phyloP scores from a whole-genome alignment of 257 asterid species.

The Solanum lignicaule region DNA sequence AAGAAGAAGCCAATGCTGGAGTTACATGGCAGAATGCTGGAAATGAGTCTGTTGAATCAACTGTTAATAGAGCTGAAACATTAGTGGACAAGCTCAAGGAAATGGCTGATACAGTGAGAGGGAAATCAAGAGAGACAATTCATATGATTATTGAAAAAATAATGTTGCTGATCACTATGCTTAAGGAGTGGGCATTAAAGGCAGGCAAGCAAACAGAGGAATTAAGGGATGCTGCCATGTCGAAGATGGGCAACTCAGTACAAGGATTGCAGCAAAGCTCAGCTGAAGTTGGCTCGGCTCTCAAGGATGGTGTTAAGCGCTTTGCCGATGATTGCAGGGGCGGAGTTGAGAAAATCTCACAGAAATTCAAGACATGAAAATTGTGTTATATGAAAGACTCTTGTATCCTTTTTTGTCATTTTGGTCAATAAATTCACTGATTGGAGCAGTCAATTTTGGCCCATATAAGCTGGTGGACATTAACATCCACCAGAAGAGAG shows the following conservation, averaged over 20 bases:
- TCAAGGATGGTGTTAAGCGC: conserved; percentile 57
- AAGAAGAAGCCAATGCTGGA: conserved; percentile 66
- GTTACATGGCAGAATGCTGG: conserved; percentile 68
- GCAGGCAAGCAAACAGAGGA: conserved; percentile 28
- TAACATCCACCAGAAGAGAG: not conserved
- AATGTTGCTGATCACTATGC: conserved; percentile 21
- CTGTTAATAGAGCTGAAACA: conserved; percentile 58
- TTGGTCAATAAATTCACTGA: not conserved
- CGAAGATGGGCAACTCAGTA: conserved; percentile 34
- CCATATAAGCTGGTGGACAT: not conserved
- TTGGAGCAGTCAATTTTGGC: not conserved
- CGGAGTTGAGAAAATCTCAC: conserved; percentile 77
- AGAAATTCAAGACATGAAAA: conserved; percentile 74
- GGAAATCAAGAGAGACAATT: conserved; percentile 56
- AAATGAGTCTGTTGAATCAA: conserved; percentile 54
- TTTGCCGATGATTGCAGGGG: conserved; percentile 80
- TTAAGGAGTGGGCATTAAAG: conserved; percentile 36
- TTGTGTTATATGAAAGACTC: not conserved
- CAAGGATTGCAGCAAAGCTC: conserved; percentile 35
- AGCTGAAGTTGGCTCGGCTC: conserved; percentile 28
- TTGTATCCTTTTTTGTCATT: not conserved
- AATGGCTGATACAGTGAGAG: conserved; percentile 58
- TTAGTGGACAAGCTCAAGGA: conserved; percentile 58
- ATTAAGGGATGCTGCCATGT: conserved; percentile 33
- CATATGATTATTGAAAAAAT: conserved; percentile 48